These are phyloP conservation scores for Boletus rubropictus DNA, from an alignment of 768 basidiomycete species.

Conservation along the genomic window DNA sequence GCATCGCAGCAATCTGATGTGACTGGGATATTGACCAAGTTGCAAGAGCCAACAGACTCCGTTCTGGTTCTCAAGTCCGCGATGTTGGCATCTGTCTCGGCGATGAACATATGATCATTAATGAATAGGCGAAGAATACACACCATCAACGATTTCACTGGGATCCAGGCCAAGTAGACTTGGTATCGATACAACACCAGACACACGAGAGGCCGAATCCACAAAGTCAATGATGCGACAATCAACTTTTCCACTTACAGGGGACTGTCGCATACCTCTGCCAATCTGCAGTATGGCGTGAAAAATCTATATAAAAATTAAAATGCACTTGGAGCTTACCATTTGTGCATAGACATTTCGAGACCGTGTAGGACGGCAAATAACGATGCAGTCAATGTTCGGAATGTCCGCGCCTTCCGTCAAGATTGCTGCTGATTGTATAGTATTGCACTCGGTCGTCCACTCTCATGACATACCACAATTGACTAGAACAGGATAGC, in stretches of 20 bases:
- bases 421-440: constrained; percentile 52
- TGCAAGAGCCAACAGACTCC: constrained; percentile 12
- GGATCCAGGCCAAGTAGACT: constrained; percentile 84
- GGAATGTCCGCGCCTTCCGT: constrained; percentile 96
- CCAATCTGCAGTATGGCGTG: constrained; percentile 63
- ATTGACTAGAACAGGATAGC: constrained; percentile 84
- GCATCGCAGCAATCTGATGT: constrained; percentile 24
- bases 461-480: constrained; percentile 53
- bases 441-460: not conserved
- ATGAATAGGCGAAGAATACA: constrained; percentile 4
- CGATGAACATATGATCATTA: not conserved
- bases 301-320: not conserved
- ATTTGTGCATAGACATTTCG: constrained; percentile 89
- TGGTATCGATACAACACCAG: constrained; percentile 72
- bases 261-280: constrained; percentile 83
- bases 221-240: constrained; percentile 92
- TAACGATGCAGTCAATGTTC: constrained; percentile 84
- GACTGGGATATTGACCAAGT: constrained; percentile 1
- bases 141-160: constrained; percentile 56
- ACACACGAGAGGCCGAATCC: constrained; percentile 61
- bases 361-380: constrained; percentile 86
- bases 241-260: constrained; percentile 70
- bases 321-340: constrained; percentile 39
- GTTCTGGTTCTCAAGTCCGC: constrained; percentile 43
- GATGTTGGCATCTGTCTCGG: constrained; percentile 43